Conservation (phyloP, 2,329 filamentous ascomycete genomes). For the Phaeophleospora eucalypticola region DNA sequence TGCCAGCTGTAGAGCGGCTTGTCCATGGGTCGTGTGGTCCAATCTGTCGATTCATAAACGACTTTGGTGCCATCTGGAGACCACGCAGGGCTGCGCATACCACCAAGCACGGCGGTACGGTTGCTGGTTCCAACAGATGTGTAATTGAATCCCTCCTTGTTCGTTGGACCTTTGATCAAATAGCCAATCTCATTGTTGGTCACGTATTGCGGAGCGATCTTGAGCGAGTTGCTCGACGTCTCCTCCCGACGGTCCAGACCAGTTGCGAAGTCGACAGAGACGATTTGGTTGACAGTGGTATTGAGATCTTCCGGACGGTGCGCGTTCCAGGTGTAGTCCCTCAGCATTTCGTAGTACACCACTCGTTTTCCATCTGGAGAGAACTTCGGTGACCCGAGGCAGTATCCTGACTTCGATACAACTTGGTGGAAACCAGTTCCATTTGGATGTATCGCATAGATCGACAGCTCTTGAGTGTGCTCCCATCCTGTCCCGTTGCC, state of each 20-base stretch:
- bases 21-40: constrained; percentile 7
- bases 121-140: neutral
- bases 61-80: constrained; percentile 9
- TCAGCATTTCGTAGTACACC: constrained; percentile 10
- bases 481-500: constrained; percentile 13
- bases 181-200: constrained; percentile 10
- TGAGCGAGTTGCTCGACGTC: constrained; percentile 6
- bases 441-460: constrained; percentile 14
- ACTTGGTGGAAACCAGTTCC: constrained; percentile 13
- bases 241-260: constrained; percentile 6
- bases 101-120: neutral
- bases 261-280: constrained; percentile 13
- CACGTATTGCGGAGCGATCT: constrained; percentile 11
- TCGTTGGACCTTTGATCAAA: constrained; percentile 9
- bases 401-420: constrained; percentile 5
- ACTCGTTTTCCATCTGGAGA: constrained; percentile 7
- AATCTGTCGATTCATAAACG: constrained; percentile 11
- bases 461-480: constrained; percentile 13
- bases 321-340: constrained; percentile 12
- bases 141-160: constrained; percentile 6
- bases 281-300: constrained; percentile 10
- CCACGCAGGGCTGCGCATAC: constrained; percentile 11
- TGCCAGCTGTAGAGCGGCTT: constrained; percentile 12
- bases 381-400: constrained; percentile 11
- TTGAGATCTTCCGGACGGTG: constrained; percentile 10